Percentiles rank a stretch among this genome's conserved stretches.
Evolutionary conservation across 768 basidiomycete species (phyloP).

Genomic region (Psilocybe cubensis): DNA sequence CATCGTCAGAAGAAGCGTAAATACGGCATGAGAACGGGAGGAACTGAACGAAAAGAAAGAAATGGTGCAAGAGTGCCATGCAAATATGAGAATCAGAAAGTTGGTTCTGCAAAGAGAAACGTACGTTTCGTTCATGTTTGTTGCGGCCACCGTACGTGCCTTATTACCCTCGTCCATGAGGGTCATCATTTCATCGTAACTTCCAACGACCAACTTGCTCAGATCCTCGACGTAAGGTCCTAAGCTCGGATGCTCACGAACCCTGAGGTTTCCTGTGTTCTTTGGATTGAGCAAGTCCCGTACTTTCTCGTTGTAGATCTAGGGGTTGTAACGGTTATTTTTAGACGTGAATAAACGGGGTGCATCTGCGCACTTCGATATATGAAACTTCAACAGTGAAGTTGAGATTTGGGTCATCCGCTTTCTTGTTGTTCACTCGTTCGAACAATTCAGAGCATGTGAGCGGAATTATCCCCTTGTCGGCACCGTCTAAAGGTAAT

Average conservation of each 20-base stretch:
- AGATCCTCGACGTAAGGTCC: constrained; percentile 99
- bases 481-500: constrained; percentile 72
- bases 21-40: constrained; percentile 97
- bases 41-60: constrained; percentile 63
- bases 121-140: constrained; percentile 99
- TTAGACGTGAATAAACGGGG: not conserved
- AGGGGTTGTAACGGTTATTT: constrained; percentile 1
- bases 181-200: constrained; percentile 96
- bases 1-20: constrained; percentile 93
- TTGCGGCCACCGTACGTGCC: constrained; percentile 96
- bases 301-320: constrained; percentile 99
- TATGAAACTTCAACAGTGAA: constrained; percentile 99
- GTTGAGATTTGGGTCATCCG: constrained; percentile 65
- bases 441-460: constrained; percentile 93
- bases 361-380: constrained; percentile 70
- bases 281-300: constrained; percentile 96
- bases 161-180: constrained; percentile 99
- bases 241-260: constrained; percentile 94
- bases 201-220: constrained; percentile 88
- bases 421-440: constrained; percentile 71
- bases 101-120: constrained; percentile 26
- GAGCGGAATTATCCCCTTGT: constrained; percentile 97
- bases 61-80: constrained; percentile 6
- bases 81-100: constrained; percentile 1
- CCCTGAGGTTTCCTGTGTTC: constrained; percentile 94